Evolutionary conservation across 768 basidiomycete species (phyloP), one percentile per base, ranked within the genome.

Genomic region (Suillus bovinus): DNA sequence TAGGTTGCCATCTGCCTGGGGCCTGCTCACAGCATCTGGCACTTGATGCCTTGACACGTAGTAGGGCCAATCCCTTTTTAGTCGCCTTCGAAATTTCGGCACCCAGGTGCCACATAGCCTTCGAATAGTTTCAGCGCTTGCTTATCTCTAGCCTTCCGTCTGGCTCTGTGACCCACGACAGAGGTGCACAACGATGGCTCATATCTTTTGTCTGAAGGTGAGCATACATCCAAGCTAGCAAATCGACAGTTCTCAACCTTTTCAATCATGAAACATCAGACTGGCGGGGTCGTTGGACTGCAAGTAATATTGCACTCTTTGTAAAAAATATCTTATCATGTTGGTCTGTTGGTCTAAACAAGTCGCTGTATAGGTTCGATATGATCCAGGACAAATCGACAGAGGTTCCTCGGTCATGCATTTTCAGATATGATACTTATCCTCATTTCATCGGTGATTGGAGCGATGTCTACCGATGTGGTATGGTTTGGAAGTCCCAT

Each of bases 381-480:
- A 27, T 27, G 16, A 38, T 56, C 24, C 55, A 56, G 24, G 38
- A 39, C 10, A 56, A 56, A 17, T 27, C 55, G 10, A 56, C 17
- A 27, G 24, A 39, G 17, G 14, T 56, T 22, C 55, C 55, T 39
- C 17, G 55, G 9, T 4, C 17, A 10, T 27, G 36, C 20, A 27
- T 56, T 27, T 27, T 16, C 17, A 27, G 24, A 27, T 17, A 39
- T 20, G 55, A 56, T 11, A 20, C 2, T 6, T 39, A 27, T 17
- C 55, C 55, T 27, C 55, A 39, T 27, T 27, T 5, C 10, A 56
- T 56, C 24, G 24, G 36, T 3, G 55, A 39, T 39, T 20, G 27
- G 3, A 56, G 55, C 10, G 55, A 56, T 56, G 55, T 56, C 24
- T 56, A 56, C 55, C 55, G 36, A 39, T 56, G 55, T 27, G 27